phyloP scores from a whole-genome alignment of 345 rosid genomes.

The Populus simonii region DNA sequence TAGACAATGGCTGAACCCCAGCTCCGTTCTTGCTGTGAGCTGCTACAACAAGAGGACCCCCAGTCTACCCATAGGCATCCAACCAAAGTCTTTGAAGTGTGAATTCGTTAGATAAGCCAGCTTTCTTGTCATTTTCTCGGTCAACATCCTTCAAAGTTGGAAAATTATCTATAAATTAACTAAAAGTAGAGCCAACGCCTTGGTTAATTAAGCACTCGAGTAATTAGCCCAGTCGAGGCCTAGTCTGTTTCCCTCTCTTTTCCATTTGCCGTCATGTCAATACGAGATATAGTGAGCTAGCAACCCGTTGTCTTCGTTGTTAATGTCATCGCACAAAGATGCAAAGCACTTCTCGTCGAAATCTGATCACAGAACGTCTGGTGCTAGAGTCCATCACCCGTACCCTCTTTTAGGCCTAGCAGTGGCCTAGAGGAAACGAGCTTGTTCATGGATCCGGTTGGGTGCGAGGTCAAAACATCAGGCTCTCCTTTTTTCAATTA shows the following conservation, averaged over 20 bases:
- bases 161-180: no score
- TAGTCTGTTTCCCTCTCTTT: no score
- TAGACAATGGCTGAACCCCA: slow-evolving; percentile 19
- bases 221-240: no score
- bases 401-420: not conserved
- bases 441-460: not conserved
- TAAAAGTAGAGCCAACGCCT: no score
- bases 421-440: not conserved
- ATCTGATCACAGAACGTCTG: no score
- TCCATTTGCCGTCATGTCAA: no score
- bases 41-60: not conserved
- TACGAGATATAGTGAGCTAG: no score
- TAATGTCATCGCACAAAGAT: not conserved
- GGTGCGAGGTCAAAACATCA: not conserved
- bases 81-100: not conserved
- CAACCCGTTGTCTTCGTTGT: no score
- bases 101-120: not conserved
- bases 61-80: not conserved
- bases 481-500: not conserved
- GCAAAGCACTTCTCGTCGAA: not conserved
- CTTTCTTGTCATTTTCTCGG: not conserved
- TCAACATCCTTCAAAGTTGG: not conserved
- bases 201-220: no score
- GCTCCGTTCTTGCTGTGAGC: not conserved
- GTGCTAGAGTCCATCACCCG: not conserved